Conservation (phyloP, 768 basidiomycete genomes). For the Pleurotus giganteus region DNA sequence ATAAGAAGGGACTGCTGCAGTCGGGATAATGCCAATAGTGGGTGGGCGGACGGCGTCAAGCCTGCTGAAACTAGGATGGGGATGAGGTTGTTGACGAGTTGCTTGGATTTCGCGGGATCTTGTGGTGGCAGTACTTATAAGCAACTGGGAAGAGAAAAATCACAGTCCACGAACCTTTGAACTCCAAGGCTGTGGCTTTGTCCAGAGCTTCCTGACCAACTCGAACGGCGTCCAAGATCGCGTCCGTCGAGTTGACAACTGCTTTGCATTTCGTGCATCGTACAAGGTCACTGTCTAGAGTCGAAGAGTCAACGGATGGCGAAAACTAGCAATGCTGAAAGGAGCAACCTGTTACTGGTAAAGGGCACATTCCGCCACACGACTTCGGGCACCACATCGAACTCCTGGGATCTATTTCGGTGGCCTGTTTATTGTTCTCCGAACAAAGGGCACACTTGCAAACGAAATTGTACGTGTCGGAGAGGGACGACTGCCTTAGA, state of each 20-base stretch:
- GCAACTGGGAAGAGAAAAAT: not conserved
- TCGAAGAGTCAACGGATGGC: not conserved
- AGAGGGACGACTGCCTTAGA: conserved; percentile 53
- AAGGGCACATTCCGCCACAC: conserved; percentile 62
- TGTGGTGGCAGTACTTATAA: conserved; percentile 5
- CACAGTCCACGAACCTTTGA: conserved; percentile 40
- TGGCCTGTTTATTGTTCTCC: not conserved
- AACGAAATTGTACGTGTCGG: conserved; percentile 74
- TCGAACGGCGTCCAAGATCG: conserved; percentile 60
- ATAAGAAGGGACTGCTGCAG: conserved; percentile 71
- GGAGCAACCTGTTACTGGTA: conserved; percentile 41
- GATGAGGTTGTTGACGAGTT: conserved; percentile 63
- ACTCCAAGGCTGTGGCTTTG: conserved; percentile 66
- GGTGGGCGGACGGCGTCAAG: conserved; percentile 68
- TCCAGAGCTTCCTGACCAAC: conserved; percentile 74
- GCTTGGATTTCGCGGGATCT: conserved; percentile 60
- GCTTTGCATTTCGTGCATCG: conserved; percentile 58
- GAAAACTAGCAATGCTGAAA: not conserved
- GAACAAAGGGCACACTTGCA: conserved; percentile 69
- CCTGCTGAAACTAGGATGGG: conserved; percentile 59
- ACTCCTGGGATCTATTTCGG: conserved; percentile 60
- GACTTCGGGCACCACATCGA: conserved; percentile 65
- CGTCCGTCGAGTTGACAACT: conserved; percentile 44
- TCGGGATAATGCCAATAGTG: conserved; percentile 72
- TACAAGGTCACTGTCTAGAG: conserved; percentile 44